Evolutionary conservation across 208 protist species (phyloP), one percentile per base, ranked within the genome.

Genomic region (Acanthamoeba divionensis): DNA sequence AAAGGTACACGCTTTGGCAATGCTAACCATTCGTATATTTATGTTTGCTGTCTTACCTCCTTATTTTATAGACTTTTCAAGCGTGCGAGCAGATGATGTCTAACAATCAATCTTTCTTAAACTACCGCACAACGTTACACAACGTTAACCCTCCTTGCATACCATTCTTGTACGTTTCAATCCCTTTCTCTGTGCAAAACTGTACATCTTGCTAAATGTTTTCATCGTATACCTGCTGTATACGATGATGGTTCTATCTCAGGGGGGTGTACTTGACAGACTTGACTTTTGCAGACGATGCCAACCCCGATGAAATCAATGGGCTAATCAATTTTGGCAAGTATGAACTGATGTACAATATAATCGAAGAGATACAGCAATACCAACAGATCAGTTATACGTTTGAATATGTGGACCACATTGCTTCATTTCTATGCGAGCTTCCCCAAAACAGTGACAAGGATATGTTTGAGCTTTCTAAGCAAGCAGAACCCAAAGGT

Each of bases 181-280:
- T 60, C 79, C 5, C 26, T 47, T 52, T 60, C 41, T 9, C 69
- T 12, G 9, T 10, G 29, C 10, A 12, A 21, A 54, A 38, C 24
- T 54, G 9, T 33, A 48, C 15, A 29, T 57, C 18, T 82, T 60
- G 33, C 24, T 48, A 44, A 21, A 36, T 73, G 7, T 13, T 80
- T 45, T 33, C 7, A 66, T 3, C 48, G 4, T 57, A 36, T 71
- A 26, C 41, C n/a, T 29, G 13, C 63, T 71, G 13, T 12, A 65
- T 12, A 26, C 41, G 45, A 13, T 62, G 21, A 10, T 47, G 24
- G 24, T 29, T 10, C 44, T 1, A 57, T 6, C 69, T 29, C 71
- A 91, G 83, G 24, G 91, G 91, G 55, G 88, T 91, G 10, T 93
- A 92, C 67, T 57, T 93, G 13, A 92, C 89, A 1, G 91, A 93